Conservation (phyloP, 1,284 basidiomycete species). For the Leccinum proliferum region DNA sequence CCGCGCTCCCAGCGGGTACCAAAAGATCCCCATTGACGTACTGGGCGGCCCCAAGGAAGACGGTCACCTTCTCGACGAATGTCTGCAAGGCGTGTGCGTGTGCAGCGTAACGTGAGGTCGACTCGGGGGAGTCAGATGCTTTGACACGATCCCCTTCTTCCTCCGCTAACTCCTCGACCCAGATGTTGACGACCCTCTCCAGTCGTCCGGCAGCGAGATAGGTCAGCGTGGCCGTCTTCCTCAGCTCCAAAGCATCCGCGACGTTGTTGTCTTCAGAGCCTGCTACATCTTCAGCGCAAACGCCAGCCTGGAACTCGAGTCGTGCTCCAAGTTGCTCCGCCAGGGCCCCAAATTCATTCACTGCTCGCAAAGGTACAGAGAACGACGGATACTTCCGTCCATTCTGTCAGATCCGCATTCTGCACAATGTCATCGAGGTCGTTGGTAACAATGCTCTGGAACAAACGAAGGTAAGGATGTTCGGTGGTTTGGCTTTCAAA, state of each 20-base stretch:
- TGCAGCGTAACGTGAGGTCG: slow-evolving; percentile 71
- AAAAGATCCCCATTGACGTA: slow-evolving; percentile 82
- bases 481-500: slow-evolving; percentile 78
- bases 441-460: slow-evolving; percentile 93
- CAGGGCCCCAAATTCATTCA: slow-evolving; percentile 79
- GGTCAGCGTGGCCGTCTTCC: slow-evolving; percentile 90
- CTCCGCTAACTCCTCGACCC: slow-evolving; percentile 88
- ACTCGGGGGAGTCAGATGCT: slow-evolving; percentile 16
- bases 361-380: slow-evolving; percentile 90
- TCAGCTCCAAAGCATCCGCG: slow-evolving; percentile 49
- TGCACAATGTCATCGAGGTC: slow-evolving; percentile 69
- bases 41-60: slow-evolving; percentile 87
- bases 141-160: slow-evolving; percentile 55
- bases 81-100: slow-evolving; percentile 90
- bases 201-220: slow-evolving; percentile 89
- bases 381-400: slow-evolving; percentile 97
- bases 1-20: slow-evolving; percentile 24
- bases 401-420: slow-evolving; percentile 92
- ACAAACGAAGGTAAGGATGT: slow-evolving; percentile 88
- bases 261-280: slow-evolving; percentile 38
- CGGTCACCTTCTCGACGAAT: slow-evolving; percentile 95
- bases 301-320: slow-evolving; percentile 51
- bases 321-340: slow-evolving; percentile 91
- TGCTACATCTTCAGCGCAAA: slow-evolving; percentile 14
- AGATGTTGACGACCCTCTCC: slow-evolving; percentile 88